Evolutionary conservation across 2,329 filamentous ascomycete species (phyloP).

Genomic region (Trematosphaeria pertusa): DNA sequence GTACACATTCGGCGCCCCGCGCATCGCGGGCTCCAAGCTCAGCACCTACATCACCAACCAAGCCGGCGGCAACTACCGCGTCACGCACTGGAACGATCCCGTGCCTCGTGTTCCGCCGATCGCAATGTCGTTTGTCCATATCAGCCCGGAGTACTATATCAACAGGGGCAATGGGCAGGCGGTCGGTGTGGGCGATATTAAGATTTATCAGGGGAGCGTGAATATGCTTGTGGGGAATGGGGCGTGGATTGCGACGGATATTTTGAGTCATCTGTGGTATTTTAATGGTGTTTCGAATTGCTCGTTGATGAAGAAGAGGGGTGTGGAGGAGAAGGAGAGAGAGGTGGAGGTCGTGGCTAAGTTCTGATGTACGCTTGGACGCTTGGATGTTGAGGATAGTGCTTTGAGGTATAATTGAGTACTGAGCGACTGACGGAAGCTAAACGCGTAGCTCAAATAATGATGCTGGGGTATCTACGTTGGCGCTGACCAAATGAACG

Average conservation of each 20-base stretch:
- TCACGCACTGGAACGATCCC: constrained; percentile 73
- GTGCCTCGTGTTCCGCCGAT: constrained; percentile 71
- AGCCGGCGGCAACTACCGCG: constrained; percentile 63
- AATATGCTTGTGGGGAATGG: constrained; percentile 42
- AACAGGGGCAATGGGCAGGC: constrained; percentile 24
- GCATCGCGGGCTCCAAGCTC: constrained; percentile 68
- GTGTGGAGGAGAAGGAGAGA: background rate
- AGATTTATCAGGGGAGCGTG: constrained; percentile 26
- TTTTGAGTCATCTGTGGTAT: constrained; percentile 47
- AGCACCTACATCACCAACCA: constrained; percentile 64
- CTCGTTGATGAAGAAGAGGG: background rate
- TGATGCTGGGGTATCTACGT: no score
- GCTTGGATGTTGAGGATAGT: no score
- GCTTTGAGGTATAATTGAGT: no score
- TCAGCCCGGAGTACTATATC: constrained; percentile 71
- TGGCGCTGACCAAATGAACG: no score
- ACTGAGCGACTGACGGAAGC: no score
- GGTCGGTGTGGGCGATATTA: constrained; percentile 31
- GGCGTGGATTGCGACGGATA: constrained; percentile 35
- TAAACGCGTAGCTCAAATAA: no score
- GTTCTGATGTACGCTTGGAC: no score
- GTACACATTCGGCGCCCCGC: constrained; percentile 71
- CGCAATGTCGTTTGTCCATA: constrained; percentile 68
- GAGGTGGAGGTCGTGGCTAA: no score
- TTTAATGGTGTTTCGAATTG: constrained; percentile 32